phyloP scores from a whole-genome alignment of 129 eudicot genomes.

The Flaveria robusta region DNA sequence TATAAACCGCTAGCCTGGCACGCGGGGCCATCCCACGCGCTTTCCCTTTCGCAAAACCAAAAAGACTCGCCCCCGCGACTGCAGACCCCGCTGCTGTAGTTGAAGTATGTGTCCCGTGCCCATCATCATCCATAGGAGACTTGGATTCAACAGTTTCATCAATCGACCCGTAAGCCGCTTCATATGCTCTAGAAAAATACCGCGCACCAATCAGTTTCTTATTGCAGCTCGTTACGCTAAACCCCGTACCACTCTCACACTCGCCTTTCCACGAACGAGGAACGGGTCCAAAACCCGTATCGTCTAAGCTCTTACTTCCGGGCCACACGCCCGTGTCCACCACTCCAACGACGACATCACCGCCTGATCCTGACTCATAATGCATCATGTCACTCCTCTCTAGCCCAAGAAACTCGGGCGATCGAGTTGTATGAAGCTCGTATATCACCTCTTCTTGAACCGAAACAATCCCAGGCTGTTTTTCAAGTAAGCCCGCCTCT shows the following conservation, averaged over 20 bases:
- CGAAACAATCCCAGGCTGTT: slow-evolving; percentile 51
- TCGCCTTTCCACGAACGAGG: slow-evolving; percentile 73
- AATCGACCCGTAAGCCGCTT: slow-evolving; percentile 60
- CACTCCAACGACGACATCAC: slow-evolving; percentile 74
- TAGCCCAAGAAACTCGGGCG: slow-evolving; percentile 76
- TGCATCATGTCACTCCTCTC: slow-evolving; percentile 31
- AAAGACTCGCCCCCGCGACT: slow-evolving; percentile 67
- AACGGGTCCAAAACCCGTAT: slow-evolving; percentile 60
- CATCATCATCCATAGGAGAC: slow-evolving; percentile 84
- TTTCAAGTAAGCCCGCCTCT: slow-evolving; percentile 51
- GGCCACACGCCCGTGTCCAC: slow-evolving; percentile 95
- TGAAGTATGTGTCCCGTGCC: slow-evolving; percentile 85
- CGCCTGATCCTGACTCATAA: slow-evolving; percentile 31
- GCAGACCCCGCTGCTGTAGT: slow-evolving; percentile 76
- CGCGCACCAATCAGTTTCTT: slow-evolving; percentile 74
- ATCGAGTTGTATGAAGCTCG: slow-evolving; percentile 72
- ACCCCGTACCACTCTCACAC: slow-evolving; percentile 57
- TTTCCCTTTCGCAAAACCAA: slow-evolving; percentile 71
- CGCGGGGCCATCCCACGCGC: slow-evolving; percentile 79
- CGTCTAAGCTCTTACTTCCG: slow-evolving; percentile 53
- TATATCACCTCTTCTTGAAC: slow-evolving; percentile 59
- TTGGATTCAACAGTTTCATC: slow-evolving; percentile 58
- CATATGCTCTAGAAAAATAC: slow-evolving; percentile 67
- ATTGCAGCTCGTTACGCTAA: slow-evolving; percentile 54
- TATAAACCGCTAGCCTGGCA: slow-evolving; percentile 73